These are phyloP conservation scores for Aureobasidium sp. DNA, from an alignment of 2,329 filamentous ascomycete species.

Conservation along the genomic window DNA sequence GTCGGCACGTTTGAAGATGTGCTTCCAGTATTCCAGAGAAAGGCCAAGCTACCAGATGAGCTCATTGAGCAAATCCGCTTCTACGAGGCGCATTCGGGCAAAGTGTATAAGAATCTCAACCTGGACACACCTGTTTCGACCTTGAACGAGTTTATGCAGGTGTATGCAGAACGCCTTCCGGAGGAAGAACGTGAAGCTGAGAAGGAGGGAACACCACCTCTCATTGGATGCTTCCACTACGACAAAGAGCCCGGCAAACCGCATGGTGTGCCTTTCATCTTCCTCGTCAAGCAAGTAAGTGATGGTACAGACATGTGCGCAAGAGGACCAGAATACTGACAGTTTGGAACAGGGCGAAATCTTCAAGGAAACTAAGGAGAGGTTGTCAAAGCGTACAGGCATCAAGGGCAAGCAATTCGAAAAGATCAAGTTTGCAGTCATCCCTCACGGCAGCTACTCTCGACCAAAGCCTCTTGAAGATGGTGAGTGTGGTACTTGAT, in stretches of 20 bases:
- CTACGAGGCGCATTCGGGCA: slow-evolving; percentile 74
- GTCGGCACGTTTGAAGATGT: slow-evolving; percentile 74
- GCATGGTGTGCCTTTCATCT: slow-evolving; percentile 87
- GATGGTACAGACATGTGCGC: background rate
- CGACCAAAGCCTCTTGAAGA: slow-evolving; percentile 79
- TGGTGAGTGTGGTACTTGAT: slow-evolving; percentile 49
- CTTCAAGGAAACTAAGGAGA: slow-evolving; percentile 87
- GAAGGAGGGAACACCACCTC: slow-evolving; percentile 56
- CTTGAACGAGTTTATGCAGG: slow-evolving; percentile 74
- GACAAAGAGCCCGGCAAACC: slow-evolving; percentile 77
- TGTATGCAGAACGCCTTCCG: slow-evolving; percentile 75
- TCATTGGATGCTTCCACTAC: slow-evolving; percentile 82
- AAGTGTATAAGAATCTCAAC: slow-evolving; percentile 70
- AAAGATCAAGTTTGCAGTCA: slow-evolving; percentile 91
- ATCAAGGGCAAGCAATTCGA: slow-evolving; percentile 98
- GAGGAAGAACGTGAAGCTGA: slow-evolving; percentile 50
- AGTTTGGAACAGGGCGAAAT: slow-evolving; percentile 55
- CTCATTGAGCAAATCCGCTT: slow-evolving; percentile 64
- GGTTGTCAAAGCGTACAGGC: slow-evolving; percentile 84
- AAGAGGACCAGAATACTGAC: background rate
- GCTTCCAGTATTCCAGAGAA: slow-evolving; percentile 66
- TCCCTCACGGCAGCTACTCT: slow-evolving; percentile 60
- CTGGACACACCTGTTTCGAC: slow-evolving; percentile 65
- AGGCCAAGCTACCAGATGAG: slow-evolving; percentile 71
- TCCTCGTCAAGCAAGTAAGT: slow-evolving; percentile 70